Evolutionary conservation across 1,284 basidiomycete species (phyloP), one percentile per base, ranked within the genome.

Genomic region (Phaffia rhodozyma): DNA sequence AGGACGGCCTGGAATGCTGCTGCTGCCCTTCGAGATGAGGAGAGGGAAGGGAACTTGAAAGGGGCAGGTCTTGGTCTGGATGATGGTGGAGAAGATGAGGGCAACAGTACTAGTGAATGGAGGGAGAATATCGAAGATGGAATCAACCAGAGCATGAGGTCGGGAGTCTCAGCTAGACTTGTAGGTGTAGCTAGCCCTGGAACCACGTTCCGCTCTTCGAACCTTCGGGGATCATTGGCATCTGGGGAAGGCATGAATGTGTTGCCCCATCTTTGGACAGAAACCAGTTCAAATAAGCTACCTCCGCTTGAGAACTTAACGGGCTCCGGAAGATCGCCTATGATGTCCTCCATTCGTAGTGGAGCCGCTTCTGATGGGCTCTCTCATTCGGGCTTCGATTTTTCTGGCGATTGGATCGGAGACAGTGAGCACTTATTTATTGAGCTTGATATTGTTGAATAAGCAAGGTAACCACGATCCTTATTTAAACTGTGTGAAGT

Each of bases 1-100:
- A 55, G 62, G 20, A 63, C 62, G 1, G 62, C 62, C 11, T 63
- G 55, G 48, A 48, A 58, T 23, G 62, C 62, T 7, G 55, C 49
- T 11, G 55, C 62, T 23, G 50, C 62, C 20, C 50, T 63, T n/a
- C 25, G 52, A 25, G 62, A 63, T 11, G 56, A 63, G 25, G 56
- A 63, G 34, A 34, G 32, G 32, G 32, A 34, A 34, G 32, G 32
- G 32, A 34, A 34, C 9, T 9, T 34, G 5, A 34, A 34, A 9
- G 32, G 32, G 4, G 32, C 32, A 4, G 32, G 9, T 34, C 32
- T 34, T 5, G 32, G 9, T 34, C 9, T 34, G 32, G 48, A 56
- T 34, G 18, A 32, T 25, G 56, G 58, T 18, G 55, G 58, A 11
- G 50, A 58, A 27, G 47, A 21, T 9, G 38, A 59, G 2, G 38